Percentiles rank a stretch among this genome's conserved stretches.
Conservation (phyloP, 805 yeast genomes). For the Millerozyma acaciae region DNA sequence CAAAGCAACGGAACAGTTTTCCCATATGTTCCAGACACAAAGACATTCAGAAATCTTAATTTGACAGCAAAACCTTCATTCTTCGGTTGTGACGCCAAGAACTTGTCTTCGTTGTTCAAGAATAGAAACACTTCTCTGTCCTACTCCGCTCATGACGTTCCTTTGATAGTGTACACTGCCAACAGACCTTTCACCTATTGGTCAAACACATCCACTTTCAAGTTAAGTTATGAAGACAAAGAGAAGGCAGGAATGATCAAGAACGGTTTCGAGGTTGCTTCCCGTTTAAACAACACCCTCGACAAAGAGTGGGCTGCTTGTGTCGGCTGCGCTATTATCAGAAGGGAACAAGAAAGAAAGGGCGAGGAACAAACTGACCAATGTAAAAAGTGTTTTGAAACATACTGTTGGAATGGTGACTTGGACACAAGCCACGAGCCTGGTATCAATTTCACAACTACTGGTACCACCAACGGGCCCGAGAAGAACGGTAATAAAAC, state of each 20-base stretch:
- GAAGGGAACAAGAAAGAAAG: constrained; percentile 70
- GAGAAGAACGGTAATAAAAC: constrained; percentile 20
- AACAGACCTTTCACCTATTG: constrained; percentile 32
- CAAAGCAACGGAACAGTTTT: constrained; percentile 61
- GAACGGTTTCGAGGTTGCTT: constrained; percentile 65
- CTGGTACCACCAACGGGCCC: constrained; percentile 25
- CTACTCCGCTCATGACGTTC: no score
- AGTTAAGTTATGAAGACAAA: constrained; percentile 30
- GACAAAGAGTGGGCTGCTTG: constrained; percentile 71
- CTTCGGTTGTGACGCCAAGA: constrained; percentile 38
- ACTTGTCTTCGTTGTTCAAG: constrained; percentile 38
- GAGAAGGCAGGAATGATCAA: constrained; percentile 34
- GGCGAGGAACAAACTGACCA: constrained; percentile 59
- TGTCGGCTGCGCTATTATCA: constrained; percentile 77
- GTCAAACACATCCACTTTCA: constrained; percentile 32
- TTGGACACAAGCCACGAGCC: constrained; percentile 10
- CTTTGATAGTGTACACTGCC: constrained; percentile 36
- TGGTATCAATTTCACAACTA: constrained; percentile 25
- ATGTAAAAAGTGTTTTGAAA: constrained; percentile 65
- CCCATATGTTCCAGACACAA: constrained; percentile 74
- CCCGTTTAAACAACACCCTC: constrained; percentile 62
- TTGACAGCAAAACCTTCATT: constrained; percentile 39
- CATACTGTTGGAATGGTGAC: constrained; percentile 74
- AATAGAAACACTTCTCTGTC: constrained; percentile 20
- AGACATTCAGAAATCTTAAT: constrained; percentile 57